These are phyloP conservation scores for Cylindrotheca closterium DNA, from an alignment of 108 stramenopile species.

Conservation along the genomic window DNA sequence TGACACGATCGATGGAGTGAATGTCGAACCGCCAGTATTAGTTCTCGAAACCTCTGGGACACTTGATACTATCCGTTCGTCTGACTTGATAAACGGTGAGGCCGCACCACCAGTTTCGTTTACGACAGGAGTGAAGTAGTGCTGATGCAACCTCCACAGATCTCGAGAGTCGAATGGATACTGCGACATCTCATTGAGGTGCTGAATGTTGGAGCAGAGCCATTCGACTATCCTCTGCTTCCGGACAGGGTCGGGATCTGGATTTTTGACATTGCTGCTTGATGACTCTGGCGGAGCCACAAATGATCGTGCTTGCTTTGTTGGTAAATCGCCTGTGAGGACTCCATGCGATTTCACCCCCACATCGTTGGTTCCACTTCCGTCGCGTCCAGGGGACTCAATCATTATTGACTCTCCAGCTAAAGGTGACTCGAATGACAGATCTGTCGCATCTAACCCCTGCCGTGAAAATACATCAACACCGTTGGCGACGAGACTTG, in stretches of 20 bases:
- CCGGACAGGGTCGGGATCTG: slow-evolving; percentile 47
- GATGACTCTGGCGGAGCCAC: slow-evolving; percentile 45
- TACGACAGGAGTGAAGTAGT: slow-evolving; percentile 77
- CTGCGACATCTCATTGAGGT: slow-evolving; percentile 68
- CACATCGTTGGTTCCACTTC: slow-evolving; percentile 26
- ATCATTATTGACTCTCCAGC: slow-evolving; percentile 63
- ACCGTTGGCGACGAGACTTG: slow-evolving; percentile 61
- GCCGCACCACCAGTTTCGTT: slow-evolving; percentile 56
- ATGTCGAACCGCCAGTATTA: slow-evolving; percentile 15
- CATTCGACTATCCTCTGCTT: slow-evolving; percentile 80
- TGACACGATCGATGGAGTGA: slow-evolving; percentile 6
- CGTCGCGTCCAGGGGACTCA: slow-evolving; percentile 28
- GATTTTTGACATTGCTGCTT: background rate
- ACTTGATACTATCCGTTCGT: slow-evolving; percentile 25
- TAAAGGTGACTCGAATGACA: slow-evolving; percentile 59
- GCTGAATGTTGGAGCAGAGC: slow-evolving; percentile 66
- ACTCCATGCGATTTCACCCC: slow-evolving; percentile 2
- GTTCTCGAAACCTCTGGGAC: slow-evolving; percentile 46
- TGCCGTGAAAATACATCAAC: slow-evolving; percentile 60
- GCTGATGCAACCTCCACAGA: slow-evolving; percentile 71
- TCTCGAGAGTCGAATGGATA: slow-evolving; percentile 73
- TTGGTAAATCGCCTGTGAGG: slow-evolving; percentile 4
- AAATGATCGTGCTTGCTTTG: slow-evolving; percentile 34
- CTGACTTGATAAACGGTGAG: background rate
- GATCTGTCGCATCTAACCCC: slow-evolving; percentile 32